Percentiles rank a stretch among this genome's conserved stretches.
phyloP scores from a whole-genome alignment of 2,329 filamentous ascomycete species.

The Calonectria pteridis region DNA sequence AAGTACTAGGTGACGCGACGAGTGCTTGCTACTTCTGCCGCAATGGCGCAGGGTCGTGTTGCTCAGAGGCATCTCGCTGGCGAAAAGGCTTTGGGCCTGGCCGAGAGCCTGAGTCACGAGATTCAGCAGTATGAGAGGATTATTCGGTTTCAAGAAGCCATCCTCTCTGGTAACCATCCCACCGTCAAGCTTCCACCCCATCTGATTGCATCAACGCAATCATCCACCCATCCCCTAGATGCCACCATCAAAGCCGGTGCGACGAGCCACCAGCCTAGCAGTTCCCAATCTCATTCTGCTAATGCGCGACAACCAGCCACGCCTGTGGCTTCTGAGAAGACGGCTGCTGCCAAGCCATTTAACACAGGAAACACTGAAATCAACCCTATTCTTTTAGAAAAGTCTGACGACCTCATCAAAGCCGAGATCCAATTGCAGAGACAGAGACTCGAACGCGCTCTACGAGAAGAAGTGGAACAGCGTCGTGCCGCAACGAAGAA shows the following conservation, averaged over 20 bases:
- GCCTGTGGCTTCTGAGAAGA: conserved; percentile 42
- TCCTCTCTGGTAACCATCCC: conserved; percentile 82
- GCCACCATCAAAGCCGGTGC: conserved; percentile 33
- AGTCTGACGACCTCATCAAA: conserved; percentile 85
- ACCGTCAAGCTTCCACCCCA: conserved; percentile 68
- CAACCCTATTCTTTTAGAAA: conserved; percentile 86
- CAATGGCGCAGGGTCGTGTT: conserved; percentile 46
- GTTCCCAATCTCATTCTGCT: conserved; percentile 52
- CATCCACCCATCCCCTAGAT: conserved; percentile 38
- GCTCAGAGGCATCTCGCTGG: conserved; percentile 31
- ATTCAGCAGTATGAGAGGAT: conserved; percentile 83
- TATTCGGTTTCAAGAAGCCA: conserved; percentile 81
- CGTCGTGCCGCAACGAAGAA: conserved; percentile 58
- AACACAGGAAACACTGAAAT: conserved; percentile 74
- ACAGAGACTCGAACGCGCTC: conserved; percentile 80
- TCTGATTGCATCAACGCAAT: conserved; percentile 44
- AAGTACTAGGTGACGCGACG: conserved; percentile 38
- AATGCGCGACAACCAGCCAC: conserved; percentile 49
- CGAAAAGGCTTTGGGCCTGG: conserved; percentile 39
- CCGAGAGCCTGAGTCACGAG: conserved; percentile 66
- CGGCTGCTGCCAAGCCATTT: conserved; percentile 50
- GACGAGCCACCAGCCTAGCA: conserved; percentile 36
- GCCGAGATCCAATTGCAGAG: conserved; percentile 86
- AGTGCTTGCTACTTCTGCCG: conserved; percentile 36
- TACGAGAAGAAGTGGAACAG: conserved; percentile 84